Evolutionary conservation across 371 early-diverging fungal species (phyloP), one percentile per base, ranked within the genome.

Genomic region (Saksenaea oblongispora): DNA sequence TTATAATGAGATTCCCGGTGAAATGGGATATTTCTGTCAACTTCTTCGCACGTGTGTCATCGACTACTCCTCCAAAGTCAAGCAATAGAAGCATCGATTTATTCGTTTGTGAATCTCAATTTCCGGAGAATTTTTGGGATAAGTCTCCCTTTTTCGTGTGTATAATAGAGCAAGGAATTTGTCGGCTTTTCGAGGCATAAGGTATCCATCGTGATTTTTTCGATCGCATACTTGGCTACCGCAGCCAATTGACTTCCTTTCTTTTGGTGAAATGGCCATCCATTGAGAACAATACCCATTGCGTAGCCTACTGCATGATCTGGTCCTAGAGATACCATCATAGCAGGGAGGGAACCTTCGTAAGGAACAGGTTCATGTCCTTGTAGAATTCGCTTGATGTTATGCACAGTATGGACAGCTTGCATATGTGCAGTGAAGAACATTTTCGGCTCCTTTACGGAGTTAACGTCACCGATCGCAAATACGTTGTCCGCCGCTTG

Each of bases 21-120:
- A 81, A 56, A 80, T 83, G 66, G 74, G 65, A 5, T 85, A 82
- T 61, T 85, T 85, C 56, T 61, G 85, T 15, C 80, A 83, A 42
- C 59, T 82, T 27, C 67, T 79, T 2, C 79, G 85, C 1, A 75
- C 74, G 35, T 75, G 71, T 1, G 83, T 81, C 0, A 70, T 61
- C 1, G 85, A 85, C 66, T 76, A 76, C 22, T 10, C 27, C 10
- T 22, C 51, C 2, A 47, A 47, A 11, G 11, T 18, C 10, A 22
- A 22, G n/a, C 51, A 47, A 47, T 47, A 22, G 9, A 10, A 26
- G 11, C 10, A 47, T 22, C 22, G 7, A 22, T 47, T 47, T 47
- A 47, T 17, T 47, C 5, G 5, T 47, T 11, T 22, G 51, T 0
- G 22, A 5, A 22, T 10, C 22, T 18, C 1, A 47, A 1, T 47